phyloP scores from a whole-genome alignment of 2,329 filamentous ascomycete genomes.

The Fusarium napiforme region DNA sequence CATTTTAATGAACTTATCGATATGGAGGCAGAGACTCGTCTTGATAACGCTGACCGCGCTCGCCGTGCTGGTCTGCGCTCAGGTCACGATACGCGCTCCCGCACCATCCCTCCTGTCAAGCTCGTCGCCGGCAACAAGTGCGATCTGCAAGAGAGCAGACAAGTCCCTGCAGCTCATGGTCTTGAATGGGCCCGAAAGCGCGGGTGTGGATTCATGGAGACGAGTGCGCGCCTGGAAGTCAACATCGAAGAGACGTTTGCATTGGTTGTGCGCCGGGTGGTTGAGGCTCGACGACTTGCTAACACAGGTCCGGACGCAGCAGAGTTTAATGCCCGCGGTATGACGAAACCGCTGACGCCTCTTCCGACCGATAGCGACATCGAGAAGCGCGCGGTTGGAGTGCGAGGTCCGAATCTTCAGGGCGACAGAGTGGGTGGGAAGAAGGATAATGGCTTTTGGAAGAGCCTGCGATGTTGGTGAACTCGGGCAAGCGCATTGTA shows the following conservation, averaged over 20 bases:
- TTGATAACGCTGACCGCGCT: slow-evolving; percentile 70
- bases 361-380: slow-evolving; percentile 54
- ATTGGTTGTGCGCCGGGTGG: slow-evolving; percentile 70
- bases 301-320: slow-evolving; percentile 58
- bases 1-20: slow-evolving; percentile 88
- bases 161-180: slow-evolving; percentile 75
- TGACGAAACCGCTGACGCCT: slow-evolving; percentile 68
- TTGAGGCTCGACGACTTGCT: slow-evolving; percentile 65
- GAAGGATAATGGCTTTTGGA: slow-evolving; percentile 63
- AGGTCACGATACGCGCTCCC: slow-evolving; percentile 51
- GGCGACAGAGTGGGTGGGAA: slow-evolving; percentile 56
- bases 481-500: background rate
- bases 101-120: slow-evolving; percentile 77
- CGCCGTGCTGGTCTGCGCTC: slow-evolving; percentile 55
- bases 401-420: slow-evolving; percentile 56
- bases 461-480: slow-evolving; percentile 67
- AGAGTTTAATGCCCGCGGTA: slow-evolving; percentile 61
- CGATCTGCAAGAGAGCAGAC: slow-evolving; percentile 76
- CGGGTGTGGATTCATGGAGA: slow-evolving; percentile 90
- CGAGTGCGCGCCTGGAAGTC: slow-evolving; percentile 82
- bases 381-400: slow-evolving; percentile 60
- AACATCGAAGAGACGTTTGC: slow-evolving; percentile 93
- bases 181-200: slow-evolving; percentile 80
- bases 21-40: slow-evolving; percentile 78
- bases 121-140: slow-evolving; percentile 90